Conservation (phyloP, 352 stramenopile species). For the Phytophthora nicotianae region DNA sequence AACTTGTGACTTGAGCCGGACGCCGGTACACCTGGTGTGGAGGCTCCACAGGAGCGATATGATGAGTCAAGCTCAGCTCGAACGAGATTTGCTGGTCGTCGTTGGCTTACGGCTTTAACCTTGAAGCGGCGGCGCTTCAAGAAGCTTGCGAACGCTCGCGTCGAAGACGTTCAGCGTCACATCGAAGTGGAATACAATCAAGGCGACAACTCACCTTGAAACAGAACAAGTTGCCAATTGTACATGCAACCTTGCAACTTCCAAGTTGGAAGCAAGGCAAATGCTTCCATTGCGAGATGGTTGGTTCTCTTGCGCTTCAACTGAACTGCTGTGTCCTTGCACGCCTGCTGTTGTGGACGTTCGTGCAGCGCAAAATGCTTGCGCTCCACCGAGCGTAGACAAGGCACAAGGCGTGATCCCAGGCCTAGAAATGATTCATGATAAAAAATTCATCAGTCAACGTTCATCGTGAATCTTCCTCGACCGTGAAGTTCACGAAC, state of each 20-base stretch:
- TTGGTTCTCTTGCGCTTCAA: slow-evolving; percentile 5
- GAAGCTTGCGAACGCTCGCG: neutral
- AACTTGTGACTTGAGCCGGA: slow-evolving; percentile 15
- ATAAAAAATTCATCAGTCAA: slow-evolving; percentile 15
- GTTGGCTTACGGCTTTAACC: neutral
- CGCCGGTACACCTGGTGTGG: slow-evolving; percentile 5
- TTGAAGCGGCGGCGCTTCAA: slow-evolving; percentile 8
- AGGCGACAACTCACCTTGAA: too few species aligned
- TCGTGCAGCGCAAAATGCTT: slow-evolving; percentile 8
- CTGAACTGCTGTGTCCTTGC: neutral
- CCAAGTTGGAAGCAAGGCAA: neutral
- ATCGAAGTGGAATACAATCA: slow-evolving; percentile 8
- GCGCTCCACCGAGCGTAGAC: slow-evolving; percentile 13
- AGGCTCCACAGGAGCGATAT: too few species aligned
- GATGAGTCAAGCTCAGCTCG: slow-evolving; percentile 30
- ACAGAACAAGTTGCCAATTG: neutral
- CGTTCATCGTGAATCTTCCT: too few species aligned
- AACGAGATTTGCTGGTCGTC: slow-evolving; percentile 19
- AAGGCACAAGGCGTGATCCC: slow-evolving; percentile 11
- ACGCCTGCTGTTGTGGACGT: slow-evolving; percentile 20
- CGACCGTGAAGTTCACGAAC: neutral
- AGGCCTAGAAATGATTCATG: slow-evolving; percentile 12
- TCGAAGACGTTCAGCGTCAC: slow-evolving; percentile 3
- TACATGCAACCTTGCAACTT: neutral
- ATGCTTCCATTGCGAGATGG: neutral